phyloP scores from a whole-genome alignment of 2,329 filamentous ascomycete genomes.

The Hyphodiscus sp. region DNA sequence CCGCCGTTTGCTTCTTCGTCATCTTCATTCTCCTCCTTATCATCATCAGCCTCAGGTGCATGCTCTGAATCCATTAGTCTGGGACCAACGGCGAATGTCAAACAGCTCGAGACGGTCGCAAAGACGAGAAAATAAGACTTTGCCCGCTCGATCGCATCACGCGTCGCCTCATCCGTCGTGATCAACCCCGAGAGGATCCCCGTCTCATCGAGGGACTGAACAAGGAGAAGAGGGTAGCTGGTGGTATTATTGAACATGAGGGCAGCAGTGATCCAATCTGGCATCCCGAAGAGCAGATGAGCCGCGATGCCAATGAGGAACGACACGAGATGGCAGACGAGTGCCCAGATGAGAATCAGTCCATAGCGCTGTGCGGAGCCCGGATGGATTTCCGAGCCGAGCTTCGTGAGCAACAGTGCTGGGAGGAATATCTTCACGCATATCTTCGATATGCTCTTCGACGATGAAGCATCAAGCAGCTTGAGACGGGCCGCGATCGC shows the following conservation, averaged over 20 bases:
- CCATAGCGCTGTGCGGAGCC: conserved; percentile 33
- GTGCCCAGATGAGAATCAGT: conserved; percentile 37
- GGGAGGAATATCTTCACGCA: conserved; percentile 43
- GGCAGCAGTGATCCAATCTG: conserved; percentile 39
- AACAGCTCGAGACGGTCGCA: conserved; percentile 54
- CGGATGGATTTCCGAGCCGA: conserved; percentile 36
- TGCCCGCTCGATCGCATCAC: conserved; percentile 48
- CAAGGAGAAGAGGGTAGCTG: conserved; percentile 39
- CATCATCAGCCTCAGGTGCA: conserved; percentile 30
- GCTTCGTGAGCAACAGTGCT: conserved; percentile 39
- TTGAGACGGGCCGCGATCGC: conserved; percentile 34
- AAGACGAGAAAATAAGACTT: conserved; percentile 63
- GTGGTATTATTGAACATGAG: conserved; percentile 46
- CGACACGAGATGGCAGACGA: conserved; percentile 34
- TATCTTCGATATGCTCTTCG: conserved; percentile 39
- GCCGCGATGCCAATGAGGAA: conserved; percentile 36
- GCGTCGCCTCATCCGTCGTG: conserved; percentile 35
- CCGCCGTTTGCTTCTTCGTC: conserved; percentile 14
- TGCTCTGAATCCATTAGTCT: conserved; percentile 44
- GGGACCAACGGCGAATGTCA: conserved; percentile 60
- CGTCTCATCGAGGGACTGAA: conserved; percentile 34
- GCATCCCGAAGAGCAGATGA: conserved; percentile 35
- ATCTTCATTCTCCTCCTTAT: conserved; percentile 17
- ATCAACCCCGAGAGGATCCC: conserved; percentile 48
- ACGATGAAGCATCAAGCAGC: conserved; percentile 32